A percentile compares a stretch with the other conserved stretches of the same genome.
These are phyloP conservation scores for Rhododendron williamsianum DNA, from an alignment of 148 eudicot species.

Conservation along the genomic window DNA sequence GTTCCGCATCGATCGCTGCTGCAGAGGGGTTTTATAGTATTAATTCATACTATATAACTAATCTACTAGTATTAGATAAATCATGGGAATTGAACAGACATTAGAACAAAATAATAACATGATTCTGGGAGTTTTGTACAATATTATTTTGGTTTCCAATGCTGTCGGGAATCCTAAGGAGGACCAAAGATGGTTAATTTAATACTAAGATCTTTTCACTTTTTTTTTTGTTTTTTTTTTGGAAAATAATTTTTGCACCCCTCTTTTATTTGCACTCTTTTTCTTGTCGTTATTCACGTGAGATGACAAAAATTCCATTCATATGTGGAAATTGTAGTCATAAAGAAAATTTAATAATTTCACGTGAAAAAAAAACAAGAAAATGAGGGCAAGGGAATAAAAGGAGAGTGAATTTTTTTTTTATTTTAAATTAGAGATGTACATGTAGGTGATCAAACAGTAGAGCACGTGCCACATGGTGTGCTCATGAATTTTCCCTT, in stretches of 20 bases:
- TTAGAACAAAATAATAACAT: background rate
- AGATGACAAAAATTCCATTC: background rate
- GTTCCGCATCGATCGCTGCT: background rate
- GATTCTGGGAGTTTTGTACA: background rate
- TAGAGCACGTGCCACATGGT: background rate
- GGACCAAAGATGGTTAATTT: background rate
- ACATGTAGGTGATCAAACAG: background rate
- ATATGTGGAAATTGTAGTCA: background rate
- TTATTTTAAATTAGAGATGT: background rate
- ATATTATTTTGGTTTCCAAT: slow-evolving; percentile 12
- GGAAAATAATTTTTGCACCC: background rate
- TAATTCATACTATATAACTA: background rate
- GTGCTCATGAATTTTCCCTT: background rate
- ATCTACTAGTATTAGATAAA: background rate
- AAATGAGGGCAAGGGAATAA: background rate
- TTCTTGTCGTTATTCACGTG: background rate
- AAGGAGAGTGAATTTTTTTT: background rate
- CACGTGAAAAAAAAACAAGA: background rate
- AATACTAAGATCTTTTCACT: background rate
- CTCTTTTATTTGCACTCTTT: background rate
- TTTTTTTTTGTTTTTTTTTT: background rate
- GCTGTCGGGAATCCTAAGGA: slow-evolving; percentile 23
- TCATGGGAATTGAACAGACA: background rate
- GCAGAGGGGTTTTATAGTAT: background rate
- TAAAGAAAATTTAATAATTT: background rate